Evolutionary conservation across 2,329 filamentous ascomycete species (phyloP).

Genomic region (Aspergillus flavus): DNA sequence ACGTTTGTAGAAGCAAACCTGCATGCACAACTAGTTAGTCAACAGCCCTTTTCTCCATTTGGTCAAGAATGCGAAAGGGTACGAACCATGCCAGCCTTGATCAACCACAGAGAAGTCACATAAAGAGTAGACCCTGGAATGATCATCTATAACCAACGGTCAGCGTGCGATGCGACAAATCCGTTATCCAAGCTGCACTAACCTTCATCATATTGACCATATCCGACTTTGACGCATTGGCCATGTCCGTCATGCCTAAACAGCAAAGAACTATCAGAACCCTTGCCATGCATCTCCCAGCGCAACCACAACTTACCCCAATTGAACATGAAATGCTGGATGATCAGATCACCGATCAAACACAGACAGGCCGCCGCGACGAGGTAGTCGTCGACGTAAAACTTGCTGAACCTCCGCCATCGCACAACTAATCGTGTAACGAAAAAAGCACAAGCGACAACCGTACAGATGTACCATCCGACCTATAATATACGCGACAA

Average conservation of each 20-base stretch:
- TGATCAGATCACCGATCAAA: constrained; percentile 21
- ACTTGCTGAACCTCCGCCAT: constrained; percentile 17
- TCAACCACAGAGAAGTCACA: constrained; percentile 26
- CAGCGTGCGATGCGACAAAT: not conserved
- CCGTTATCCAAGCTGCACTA: not conserved
- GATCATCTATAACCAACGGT: constrained; percentile 19
- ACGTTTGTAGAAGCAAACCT: constrained; percentile 23
- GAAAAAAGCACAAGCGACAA: constrained; percentile 19
- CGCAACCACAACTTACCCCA: constrained; percentile 12
- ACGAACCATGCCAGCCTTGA: constrained; percentile 24
- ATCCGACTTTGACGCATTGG: constrained; percentile 11
- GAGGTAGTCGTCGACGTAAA: constrained; percentile 23
- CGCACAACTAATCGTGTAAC: constrained; percentile 19
- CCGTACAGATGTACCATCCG: constrained; percentile 24
- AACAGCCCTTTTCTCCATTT: too few relatives aligned
- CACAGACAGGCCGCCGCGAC: constrained; percentile 15
- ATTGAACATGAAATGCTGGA: constrained; percentile 27
- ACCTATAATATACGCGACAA: constrained; percentile 10
- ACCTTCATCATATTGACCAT: constrained; percentile 24
- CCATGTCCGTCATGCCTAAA: constrained; percentile 22
- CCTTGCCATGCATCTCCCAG: not conserved
- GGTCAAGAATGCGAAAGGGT: not conserved
- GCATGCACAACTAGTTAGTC: not conserved
- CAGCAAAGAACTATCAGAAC: not conserved
- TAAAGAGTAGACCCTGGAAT: constrained; percentile 26